Evolutionary conservation across 2,329 filamentous ascomycete genomes (phyloP).

Genomic region (Byssoonygena ceratinophila): DNA sequence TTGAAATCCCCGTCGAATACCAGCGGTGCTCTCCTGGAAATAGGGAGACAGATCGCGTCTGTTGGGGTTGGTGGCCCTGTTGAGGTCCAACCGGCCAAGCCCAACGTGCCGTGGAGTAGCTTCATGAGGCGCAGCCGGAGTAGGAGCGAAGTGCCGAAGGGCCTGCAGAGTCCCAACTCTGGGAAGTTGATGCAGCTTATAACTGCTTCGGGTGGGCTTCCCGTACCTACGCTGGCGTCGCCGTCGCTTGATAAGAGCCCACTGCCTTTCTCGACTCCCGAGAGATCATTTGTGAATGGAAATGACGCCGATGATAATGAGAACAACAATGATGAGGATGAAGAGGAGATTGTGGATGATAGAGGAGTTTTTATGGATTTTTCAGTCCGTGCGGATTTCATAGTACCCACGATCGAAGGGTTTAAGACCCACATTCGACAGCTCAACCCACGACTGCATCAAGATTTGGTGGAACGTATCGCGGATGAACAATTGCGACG

Average conservation of each 20-base stretch:
- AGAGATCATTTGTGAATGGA: not conserved
- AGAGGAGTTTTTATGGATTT: slow-evolving; percentile 53
- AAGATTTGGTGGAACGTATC: slow-evolving; percentile 65
- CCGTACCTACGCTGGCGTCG: slow-evolving; percentile 46
- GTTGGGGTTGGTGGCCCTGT: slow-evolving; percentile 49
- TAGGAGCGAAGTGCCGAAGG: slow-evolving; percentile 46
- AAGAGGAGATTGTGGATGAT: slow-evolving; percentile 48
- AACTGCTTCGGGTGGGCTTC: slow-evolving; percentile 48
- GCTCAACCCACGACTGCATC: slow-evolving; percentile 62
- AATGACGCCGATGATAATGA: slow-evolving; percentile 27
- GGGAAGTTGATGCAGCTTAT: slow-evolving; percentile 45
- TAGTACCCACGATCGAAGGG: slow-evolving; percentile 62
- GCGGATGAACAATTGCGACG: slow-evolving; percentile 68
- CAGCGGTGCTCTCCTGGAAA: slow-evolving; percentile 34
- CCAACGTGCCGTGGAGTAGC: slow-evolving; percentile 35
- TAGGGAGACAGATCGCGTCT: slow-evolving; percentile 38
- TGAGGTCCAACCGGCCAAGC: slow-evolving; percentile 35
- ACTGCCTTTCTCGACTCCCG: not conserved
- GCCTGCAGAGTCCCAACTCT: slow-evolving; percentile 22
- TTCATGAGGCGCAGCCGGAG: slow-evolving; percentile 44
- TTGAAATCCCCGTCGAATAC: slow-evolving; percentile 35
- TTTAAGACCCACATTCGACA: slow-evolving; percentile 64
- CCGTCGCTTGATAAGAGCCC: slow-evolving; percentile 30
- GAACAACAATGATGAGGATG: slow-evolving; percentile 45
- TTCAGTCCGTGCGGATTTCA: slow-evolving; percentile 52